Conservation (phyloP, 1,139 yeast species). For the Pichiaceae sp. region DNA sequence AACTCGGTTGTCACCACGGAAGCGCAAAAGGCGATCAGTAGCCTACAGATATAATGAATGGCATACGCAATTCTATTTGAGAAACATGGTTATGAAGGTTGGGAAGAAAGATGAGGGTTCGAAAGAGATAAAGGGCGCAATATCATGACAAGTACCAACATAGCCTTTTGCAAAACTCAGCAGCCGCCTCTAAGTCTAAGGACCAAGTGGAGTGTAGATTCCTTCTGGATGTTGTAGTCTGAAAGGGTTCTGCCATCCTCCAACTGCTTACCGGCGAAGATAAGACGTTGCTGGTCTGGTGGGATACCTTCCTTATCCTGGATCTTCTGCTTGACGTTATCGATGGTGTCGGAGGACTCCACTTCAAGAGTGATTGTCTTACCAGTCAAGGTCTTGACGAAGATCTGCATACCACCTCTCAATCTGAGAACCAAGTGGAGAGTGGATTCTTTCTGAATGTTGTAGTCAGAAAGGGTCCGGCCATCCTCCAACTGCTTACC, state of each 20-base stretch:
- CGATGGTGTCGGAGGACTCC: conserved; percentile 79
- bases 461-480: conserved; percentile 80
- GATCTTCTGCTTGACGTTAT: conserved; percentile 75
- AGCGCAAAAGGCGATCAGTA: conserved; percentile 20
- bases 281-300: conserved; percentile 79
- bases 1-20: conserved; percentile 32
- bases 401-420: conserved; percentile 73
- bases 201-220: conserved; percentile 66
- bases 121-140: background rate
- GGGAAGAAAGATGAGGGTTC: background rate
- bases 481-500: conserved; percentile 88
- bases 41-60: background rate
- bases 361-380: conserved; percentile 74
- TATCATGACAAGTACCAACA: background rate
- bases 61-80: background rate
- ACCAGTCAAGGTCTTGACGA: conserved; percentile 73
- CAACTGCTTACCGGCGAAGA: conserved; percentile 81
- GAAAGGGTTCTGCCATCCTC: conserved; percentile 80
- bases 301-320: conserved; percentile 87
- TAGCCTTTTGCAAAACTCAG: conserved; percentile 35
- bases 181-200: conserved; percentile 67
- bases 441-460: conserved; percentile 86
- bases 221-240: conserved; percentile 74
- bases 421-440: conserved; percentile 78
- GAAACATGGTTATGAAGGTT: background rate